Evolutionary conservation across 2,329 filamentous ascomycete species (phyloP).

Genomic region (Penicillium sp.): DNA sequence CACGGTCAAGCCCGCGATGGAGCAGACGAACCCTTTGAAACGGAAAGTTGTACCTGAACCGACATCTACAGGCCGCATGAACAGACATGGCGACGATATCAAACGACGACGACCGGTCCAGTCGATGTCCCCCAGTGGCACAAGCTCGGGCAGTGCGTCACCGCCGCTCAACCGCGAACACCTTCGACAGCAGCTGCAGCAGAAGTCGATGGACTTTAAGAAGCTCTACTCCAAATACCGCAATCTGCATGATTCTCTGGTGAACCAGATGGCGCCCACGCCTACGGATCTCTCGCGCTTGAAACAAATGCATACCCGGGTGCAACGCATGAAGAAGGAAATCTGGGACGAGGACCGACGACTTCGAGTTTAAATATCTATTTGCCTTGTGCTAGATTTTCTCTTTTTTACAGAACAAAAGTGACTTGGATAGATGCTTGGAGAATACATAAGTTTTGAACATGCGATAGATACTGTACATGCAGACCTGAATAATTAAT

Average conservation of each 20-base stretch:
- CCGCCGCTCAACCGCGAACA: conserved; percentile 35
- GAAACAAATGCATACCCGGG: conserved; percentile 50
- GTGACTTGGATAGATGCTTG: not conserved
- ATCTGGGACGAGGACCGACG: conserved; percentile 47
- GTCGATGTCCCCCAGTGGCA: conserved; percentile 37
- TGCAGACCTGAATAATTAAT: not conserved
- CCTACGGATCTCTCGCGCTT: conserved; percentile 51
- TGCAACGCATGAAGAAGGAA: conserved; percentile 56
- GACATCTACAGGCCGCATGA: conserved; percentile 24
- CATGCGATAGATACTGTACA: not conserved
- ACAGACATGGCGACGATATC: conserved; percentile 40
- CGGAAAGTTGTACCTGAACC: conserved; percentile 37
- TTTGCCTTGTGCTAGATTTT: not conserved
- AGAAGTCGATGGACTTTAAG: conserved; percentile 50
- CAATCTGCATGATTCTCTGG: conserved; percentile 49
- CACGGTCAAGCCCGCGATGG: conserved; percentile 22
- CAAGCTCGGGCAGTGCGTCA: conserved; percentile 38
- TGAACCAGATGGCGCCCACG: conserved; percentile 38
- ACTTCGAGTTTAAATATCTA: conserved; percentile 20
- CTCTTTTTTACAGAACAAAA: not conserved
- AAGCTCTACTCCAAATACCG: conserved; percentile 57
- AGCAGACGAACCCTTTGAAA: conserved; percentile 33
- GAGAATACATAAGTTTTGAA: not conserved
- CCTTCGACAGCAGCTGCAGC: conserved; percentile 35
- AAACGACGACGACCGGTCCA: conserved; percentile 33